Base-by-base conservation (phyloP, 2,329 filamentous ascomycete genomes). In the Neophaeococcomyces mojaviensis region DNA sequence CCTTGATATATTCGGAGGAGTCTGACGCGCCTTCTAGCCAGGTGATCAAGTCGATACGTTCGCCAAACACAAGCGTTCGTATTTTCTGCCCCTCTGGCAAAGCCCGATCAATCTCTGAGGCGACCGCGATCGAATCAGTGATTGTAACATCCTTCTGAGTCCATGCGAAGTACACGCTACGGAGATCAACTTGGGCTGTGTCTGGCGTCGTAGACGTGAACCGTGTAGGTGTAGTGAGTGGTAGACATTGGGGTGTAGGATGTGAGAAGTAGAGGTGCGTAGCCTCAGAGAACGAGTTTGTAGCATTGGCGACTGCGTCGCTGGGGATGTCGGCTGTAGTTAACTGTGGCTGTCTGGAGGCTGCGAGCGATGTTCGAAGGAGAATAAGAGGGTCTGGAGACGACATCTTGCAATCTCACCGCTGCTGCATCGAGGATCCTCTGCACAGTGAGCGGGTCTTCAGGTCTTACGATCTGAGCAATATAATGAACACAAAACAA, bases 101-200 rank as follows among this genome's bases (percentile, higher is more conserved):
- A 60, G 88, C 81, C 41, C 86, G 82, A 63, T 94, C 94, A 47
- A 97, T 74, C 55, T 81, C 76, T 58, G 85, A 82, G 12, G 87
- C 86, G 0, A 84, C 83, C 20, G 84, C 79, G 66, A 96, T 92
- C 74, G 97, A 97, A 58, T 94, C 88, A 9, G 86, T 85, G 55
- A 94, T 88, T 45, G 84, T 81, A 46, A 84, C 81, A 69, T 97
- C 90, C 65, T 88, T 88, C 68, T 96, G 94, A 59, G 86, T 75
- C 88, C 88, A 98, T 46, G 88, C 88, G 62, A 97, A 95, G 72
- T 90, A 96, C 67, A 96, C 90, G 64, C 85, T 92, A 62, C 92
- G 88, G 56, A 98, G 74, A 63, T 96, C 87, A 59, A 95, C 82
- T 3, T 84, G 76, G 58, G 78, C 59, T 28, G 67, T 67, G 39